Percentiles rank a stretch among this genome's conserved stretches.
Conservation (phyloP, 1,284 basidiomycete genomes). For the Apiotrichum domesticum region DNA sequence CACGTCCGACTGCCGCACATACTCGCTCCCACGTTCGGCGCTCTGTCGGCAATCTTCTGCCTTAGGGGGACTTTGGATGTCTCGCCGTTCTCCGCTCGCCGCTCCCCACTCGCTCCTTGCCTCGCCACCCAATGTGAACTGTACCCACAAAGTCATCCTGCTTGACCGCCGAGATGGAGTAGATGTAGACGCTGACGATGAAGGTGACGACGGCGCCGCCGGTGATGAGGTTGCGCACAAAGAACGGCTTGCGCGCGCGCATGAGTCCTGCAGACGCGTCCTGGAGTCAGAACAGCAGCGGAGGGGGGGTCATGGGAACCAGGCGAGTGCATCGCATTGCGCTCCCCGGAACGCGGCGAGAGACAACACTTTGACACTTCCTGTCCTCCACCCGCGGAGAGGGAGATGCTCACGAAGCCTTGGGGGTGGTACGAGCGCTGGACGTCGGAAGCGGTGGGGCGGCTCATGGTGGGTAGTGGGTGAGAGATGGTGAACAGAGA, state of each 20-base stretch:
- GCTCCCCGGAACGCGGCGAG: too few relatives aligned
- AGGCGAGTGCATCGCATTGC: too few relatives aligned
- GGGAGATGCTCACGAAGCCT: conserved; percentile 13
- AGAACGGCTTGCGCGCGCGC: conserved; percentile 80
- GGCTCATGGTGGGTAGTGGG: background rate
- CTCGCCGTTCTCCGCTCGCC: background rate
- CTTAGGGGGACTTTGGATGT: too few relatives aligned
- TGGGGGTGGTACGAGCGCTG: conserved; percentile 24
- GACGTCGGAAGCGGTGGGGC: conserved; percentile 1
- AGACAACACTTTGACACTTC: too few relatives aligned
- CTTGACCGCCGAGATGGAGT: conserved; percentile 87
- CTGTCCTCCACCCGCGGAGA: too few relatives aligned
- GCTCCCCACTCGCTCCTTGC: background rate
- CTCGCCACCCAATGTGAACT: background rate
- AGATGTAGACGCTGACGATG: conserved; percentile 77
- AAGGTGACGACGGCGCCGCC: conserved; percentile 69
- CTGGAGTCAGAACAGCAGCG: conserved; percentile 45
- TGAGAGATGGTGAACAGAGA: too few relatives aligned
- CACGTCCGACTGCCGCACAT: too few relatives aligned
- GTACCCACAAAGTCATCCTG: conserved; percentile 75
- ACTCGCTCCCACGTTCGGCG: too few relatives aligned
- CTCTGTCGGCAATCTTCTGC: too few relatives aligned
- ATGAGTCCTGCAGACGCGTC: conserved; percentile 76
- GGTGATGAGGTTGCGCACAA: conserved; percentile 69
- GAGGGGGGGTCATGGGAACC: too few relatives aligned